Conservation (phyloP, 345 rosid species). For the Camelina neglecta region DNA sequence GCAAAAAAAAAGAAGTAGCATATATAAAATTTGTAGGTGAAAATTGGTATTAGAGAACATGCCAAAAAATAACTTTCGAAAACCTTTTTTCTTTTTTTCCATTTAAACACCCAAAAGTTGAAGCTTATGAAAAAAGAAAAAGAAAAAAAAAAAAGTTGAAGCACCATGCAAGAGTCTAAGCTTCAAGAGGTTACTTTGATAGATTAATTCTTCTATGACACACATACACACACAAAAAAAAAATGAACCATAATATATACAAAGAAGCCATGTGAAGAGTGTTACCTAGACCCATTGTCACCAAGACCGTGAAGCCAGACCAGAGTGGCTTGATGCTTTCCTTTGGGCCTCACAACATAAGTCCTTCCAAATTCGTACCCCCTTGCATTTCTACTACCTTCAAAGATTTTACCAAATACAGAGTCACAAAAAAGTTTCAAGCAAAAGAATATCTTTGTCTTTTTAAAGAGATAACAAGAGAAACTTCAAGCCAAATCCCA, state of each 20-base stretch:
- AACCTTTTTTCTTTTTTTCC: conserved; percentile 30
- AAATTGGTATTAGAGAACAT: conserved; percentile 52
- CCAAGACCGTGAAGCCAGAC: conserved; percentile 87
- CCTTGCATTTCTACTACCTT: conserved; percentile 67
- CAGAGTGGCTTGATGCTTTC: conserved; percentile 75
- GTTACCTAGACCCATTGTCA: conserved; percentile 76
- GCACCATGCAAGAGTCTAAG: conserved; percentile 3
- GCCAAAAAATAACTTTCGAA: conserved; percentile 51
- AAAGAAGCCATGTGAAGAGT: conserved; percentile 16
- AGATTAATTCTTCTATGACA: background rate
- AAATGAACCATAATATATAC: background rate
- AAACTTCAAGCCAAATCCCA: background rate
- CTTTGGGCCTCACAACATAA: conserved; percentile 78
- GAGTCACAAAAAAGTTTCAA: conserved; percentile 13
- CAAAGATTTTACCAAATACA: conserved; percentile 34
- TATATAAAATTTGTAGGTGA: conserved; percentile 38
- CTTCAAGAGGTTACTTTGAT: background rate
- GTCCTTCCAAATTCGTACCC: conserved; percentile 79
- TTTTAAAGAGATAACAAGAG: background rate
- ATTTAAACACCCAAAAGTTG: conserved; percentile 38
- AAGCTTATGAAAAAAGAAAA: background rate
- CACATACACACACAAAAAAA: no score
- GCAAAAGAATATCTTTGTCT: background rate
- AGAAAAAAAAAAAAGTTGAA: no score
- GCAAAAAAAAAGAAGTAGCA: conserved; percentile 23